Evolutionary conservation across 2,329 filamentous ascomycete genomes (phyloP).

Genomic region (Exserohilum turcica): DNA sequence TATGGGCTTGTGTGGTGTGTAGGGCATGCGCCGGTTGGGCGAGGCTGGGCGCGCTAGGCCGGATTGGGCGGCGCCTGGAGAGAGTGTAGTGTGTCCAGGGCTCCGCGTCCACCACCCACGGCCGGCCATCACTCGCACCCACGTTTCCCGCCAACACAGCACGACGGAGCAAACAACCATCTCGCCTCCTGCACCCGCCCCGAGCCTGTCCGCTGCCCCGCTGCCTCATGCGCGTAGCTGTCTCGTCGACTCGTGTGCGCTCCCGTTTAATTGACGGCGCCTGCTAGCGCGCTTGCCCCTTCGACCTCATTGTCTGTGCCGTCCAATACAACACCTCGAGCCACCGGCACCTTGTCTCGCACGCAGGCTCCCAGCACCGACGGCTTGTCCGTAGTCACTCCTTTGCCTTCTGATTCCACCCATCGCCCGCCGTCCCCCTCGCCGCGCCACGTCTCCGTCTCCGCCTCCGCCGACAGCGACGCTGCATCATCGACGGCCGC

Average conservation of each 20-base stretch:
- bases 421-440: conserved; percentile 34
- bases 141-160: conserved; percentile 15
- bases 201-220: conserved; percentile 8
- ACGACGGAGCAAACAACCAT: conserved; percentile 17
- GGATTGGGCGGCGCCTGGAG: conserved; percentile 16
- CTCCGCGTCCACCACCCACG: conserved; percentile 21
- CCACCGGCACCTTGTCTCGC: conserved; percentile 52
- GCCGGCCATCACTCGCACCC: conserved; percentile 20
- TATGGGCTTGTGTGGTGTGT: neutral
- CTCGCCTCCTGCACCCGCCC: conserved; percentile 13
- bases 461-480: conserved; percentile 45
- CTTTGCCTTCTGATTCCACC: conserved; percentile 42
- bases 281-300: conserved; percentile 37
- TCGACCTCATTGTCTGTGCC: conserved; percentile 28
- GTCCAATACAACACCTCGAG: conserved; percentile 24
- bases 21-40: neutral
- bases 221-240: conserved; percentile 33
- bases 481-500: conserved; percentile 51
- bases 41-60: conserved; percentile 29
- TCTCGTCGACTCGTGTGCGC: conserved; percentile 29
- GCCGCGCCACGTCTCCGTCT: conserved; percentile 36
- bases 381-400: conserved; percentile 55
- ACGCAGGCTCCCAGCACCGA: conserved; percentile 48
- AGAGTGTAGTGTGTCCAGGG: conserved; percentile 19
- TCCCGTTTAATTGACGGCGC: conserved; percentile 33